Percentiles rank a stretch among this genome's conserved stretches.
Conservation (phyloP, 345 rosid species). For the Kandelia obovata region DNA sequence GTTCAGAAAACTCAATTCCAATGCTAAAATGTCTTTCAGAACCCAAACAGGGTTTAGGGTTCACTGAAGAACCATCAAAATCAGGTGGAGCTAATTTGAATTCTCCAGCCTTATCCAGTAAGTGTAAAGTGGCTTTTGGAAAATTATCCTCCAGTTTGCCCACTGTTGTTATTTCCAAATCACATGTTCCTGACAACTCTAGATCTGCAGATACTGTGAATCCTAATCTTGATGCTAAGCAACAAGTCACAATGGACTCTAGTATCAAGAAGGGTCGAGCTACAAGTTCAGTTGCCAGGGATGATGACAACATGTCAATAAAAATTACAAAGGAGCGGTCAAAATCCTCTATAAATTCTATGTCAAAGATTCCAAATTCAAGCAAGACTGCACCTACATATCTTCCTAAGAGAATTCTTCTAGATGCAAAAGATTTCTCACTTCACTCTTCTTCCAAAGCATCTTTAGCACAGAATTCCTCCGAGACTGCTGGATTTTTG, state of each 20-base stretch:
- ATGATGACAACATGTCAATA: slow-evolving; percentile 39
- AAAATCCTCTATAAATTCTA: slow-evolving; percentile 36
- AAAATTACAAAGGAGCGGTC: slow-evolving; percentile 46
- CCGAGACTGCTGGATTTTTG: slow-evolving; percentile 39
- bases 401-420: slow-evolving; percentile 41
- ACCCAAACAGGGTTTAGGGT: slow-evolving; percentile 33
- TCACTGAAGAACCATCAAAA: slow-evolving; percentile 40
- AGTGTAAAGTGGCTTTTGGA: slow-evolving; percentile 43
- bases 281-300: slow-evolving; percentile 37
- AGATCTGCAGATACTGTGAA: slow-evolving; percentile 48
- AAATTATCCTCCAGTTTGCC: slow-evolving; percentile 43
- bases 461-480: slow-evolving; percentile 46
- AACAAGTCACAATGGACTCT: slow-evolving; percentile 32
- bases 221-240: slow-evolving; percentile 34
- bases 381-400: slow-evolving; percentile 55
- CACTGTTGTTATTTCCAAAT: slow-evolving; percentile 29
- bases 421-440: slow-evolving; percentile 52
- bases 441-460: slow-evolving; percentile 44
- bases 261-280: slow-evolving; percentile 43
- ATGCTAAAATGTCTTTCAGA: slow-evolving; percentile 35
- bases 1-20: slow-evolving; percentile 28
- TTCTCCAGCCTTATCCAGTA: slow-evolving; percentile 32
- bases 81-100: slow-evolving; percentile 30
- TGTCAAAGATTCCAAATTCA: slow-evolving; percentile 42
- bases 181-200: slow-evolving; percentile 37